Conservation (phyloP, 306 rosid species). For the Cicer judaicum region DNA sequence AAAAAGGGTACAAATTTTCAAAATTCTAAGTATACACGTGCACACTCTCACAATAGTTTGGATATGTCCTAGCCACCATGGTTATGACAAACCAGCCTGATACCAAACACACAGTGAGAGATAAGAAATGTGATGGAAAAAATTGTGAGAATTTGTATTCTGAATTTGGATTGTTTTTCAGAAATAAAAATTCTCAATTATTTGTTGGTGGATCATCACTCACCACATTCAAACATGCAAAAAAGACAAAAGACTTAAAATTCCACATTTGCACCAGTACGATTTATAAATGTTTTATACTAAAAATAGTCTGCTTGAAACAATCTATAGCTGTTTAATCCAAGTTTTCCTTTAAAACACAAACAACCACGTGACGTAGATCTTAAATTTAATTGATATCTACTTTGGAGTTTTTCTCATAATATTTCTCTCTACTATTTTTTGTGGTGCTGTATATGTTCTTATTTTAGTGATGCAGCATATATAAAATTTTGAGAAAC, state of each 20-base stretch:
- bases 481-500: not conserved
- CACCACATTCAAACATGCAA: conserved; percentile 33
- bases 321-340: not conserved
- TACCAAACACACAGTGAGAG: not conserved
- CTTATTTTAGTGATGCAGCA: not conserved
- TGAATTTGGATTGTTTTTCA: conserved; percentile 20
- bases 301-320: not conserved
- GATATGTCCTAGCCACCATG: no score
- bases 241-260: conserved; percentile 18
- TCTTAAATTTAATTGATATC: conserved; percentile 9
- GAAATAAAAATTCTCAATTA: conserved; percentile 5
- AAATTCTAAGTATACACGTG: no score
- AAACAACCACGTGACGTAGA: conserved; percentile 1
- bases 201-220: conserved; percentile 24
- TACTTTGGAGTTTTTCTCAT: not conserved
- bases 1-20: no score
- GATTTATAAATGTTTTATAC: conserved; percentile 1
- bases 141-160: not conserved
- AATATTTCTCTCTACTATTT: not conserved
- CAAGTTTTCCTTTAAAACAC: not conserved
- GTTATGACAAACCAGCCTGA: no score
- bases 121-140: not conserved
- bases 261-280: conserved; percentile 3
- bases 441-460: not conserved
- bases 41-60: no score